These are phyloP conservation scores for Melanopsichium pennsylvanicum DNA, from an alignment of 1,284 basidiomycete species.

Conservation along the genomic window DNA sequence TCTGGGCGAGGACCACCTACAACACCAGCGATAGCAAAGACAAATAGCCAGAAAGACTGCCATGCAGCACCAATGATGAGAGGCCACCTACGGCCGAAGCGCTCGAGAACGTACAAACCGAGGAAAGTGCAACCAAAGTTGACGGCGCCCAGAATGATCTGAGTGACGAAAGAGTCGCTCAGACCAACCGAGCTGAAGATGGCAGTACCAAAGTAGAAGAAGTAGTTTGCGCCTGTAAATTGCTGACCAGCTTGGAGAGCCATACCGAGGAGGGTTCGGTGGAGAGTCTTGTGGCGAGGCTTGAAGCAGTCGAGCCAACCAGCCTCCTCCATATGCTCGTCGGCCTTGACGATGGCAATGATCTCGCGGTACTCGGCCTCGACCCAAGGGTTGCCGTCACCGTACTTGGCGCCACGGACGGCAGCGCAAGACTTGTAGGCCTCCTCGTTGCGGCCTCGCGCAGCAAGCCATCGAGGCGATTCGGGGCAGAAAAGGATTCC, in stretches of 20 bases:
- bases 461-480: constrained; percentile 75
- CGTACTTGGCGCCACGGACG: constrained; percentile 70
- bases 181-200: constrained; percentile 77
- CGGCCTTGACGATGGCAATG: constrained; percentile 48
- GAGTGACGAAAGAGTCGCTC: constrained; percentile 72
- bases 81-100: constrained; percentile 70
- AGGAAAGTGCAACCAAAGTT: constrained; percentile 72
- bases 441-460: constrained; percentile 70
- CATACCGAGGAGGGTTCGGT: constrained; percentile 70
- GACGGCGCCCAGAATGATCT: constrained; percentile 72
- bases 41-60: constrained; percentile 79
- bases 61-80: constrained; percentile 69
- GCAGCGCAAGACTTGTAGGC: constrained; percentile 71
- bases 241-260: constrained; percentile 77
- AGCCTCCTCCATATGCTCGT: constrained; percentile 29
- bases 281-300: constrained; percentile 53
- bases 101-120: constrained; percentile 72
- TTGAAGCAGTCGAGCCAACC: constrained; percentile 63
- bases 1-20: constrained; percentile 70
- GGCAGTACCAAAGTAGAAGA: constrained; percentile 70
- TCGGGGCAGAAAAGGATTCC: constrained; percentile 81
- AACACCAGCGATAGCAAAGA: constrained; percentile 79
- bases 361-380: constrained; percentile 61
- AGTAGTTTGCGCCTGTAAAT: constrained; percentile 74
- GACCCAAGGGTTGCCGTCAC: constrained; percentile 56